Conservation (phyloP, 768 basidiomycete genomes). For the Podaxis sp. region DNA sequence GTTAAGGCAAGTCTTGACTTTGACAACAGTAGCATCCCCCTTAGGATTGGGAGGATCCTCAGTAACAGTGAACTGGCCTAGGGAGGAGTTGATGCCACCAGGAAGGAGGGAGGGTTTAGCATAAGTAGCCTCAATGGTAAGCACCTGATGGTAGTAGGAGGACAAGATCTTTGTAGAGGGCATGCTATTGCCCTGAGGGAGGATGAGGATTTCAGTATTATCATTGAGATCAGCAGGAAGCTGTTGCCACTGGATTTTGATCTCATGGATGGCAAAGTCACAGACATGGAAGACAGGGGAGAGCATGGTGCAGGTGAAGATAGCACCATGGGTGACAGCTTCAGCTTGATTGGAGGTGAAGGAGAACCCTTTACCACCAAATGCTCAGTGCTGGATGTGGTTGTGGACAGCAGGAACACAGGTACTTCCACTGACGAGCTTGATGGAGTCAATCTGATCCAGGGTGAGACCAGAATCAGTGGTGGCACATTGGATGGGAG, state of each 20-base stretch:
- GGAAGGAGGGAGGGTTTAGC: constrained; percentile 74
- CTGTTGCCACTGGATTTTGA: constrained; percentile 87
- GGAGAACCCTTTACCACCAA: constrained; percentile 77
- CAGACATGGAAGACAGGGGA: constrained; percentile 98
- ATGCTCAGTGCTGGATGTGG: constrained; percentile 80
- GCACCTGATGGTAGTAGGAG: constrained; percentile 86
- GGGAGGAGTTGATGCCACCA: constrained; percentile 80
- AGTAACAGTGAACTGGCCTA: constrained; percentile 84
- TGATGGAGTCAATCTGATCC: constrained; percentile 87
- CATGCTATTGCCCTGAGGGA: constrained; percentile 79
- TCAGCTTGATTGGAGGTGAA: constrained; percentile 98
- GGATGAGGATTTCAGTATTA: constrained; percentile 89
- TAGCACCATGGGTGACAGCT: constrained; percentile 93
- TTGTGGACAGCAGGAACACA: constrained; percentile 91
- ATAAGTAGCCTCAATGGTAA: constrained; percentile 87
- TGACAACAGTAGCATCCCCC: constrained; percentile 79
- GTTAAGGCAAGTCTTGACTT: constrained; percentile 90
- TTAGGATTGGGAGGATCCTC: constrained; percentile 67
- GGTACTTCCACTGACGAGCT: constrained; percentile 92
- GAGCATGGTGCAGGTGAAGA: constrained; percentile 95
- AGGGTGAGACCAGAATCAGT: constrained; percentile 75
- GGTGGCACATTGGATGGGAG: constrained; percentile 77
- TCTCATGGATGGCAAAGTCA: constrained; percentile 89
- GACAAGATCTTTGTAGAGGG: constrained; percentile 96
- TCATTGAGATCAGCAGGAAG: constrained; percentile 77